Evolutionary conservation across 371 early-diverging fungal species (phyloP).

Genomic region (Lichtheimia ornata): DNA sequence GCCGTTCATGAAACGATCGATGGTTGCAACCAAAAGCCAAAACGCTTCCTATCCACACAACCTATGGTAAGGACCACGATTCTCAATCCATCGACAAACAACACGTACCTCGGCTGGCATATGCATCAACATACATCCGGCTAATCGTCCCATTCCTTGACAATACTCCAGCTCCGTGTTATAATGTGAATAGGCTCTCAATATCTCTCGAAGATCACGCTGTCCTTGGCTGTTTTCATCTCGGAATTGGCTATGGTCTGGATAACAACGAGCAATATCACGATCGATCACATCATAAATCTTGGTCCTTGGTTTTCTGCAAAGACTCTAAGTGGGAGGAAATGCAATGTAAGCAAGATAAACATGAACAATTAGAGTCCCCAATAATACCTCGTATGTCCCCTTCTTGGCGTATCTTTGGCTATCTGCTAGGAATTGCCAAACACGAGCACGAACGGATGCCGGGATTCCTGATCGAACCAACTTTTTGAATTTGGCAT

Average conservation of each 20-base stretch:
- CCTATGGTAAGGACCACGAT: neutral
- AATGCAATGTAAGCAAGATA: neutral
- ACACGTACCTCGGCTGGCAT: conserved; percentile 68
- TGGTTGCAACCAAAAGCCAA: conserved; percentile 83
- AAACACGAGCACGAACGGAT: conserved; percentile 71
- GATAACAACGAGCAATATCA: conserved; percentile 85
- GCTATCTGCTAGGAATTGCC: conserved; percentile 69
- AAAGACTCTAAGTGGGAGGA: conserved; percentile 7
- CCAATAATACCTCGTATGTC: conserved; percentile 40
- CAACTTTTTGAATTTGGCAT: conserved; percentile 65
- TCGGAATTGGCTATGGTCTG: conserved; percentile 77
- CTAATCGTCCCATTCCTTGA: conserved; percentile 95
- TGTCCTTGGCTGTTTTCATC: conserved; percentile 72
- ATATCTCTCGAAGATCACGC: conserved; percentile 66
- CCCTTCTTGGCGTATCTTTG: conserved; percentile 49
- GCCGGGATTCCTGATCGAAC: conserved; percentile 76
- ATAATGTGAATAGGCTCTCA: conserved; percentile 89
- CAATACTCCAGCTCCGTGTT: conserved; percentile 92
- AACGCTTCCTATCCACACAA: conserved; percentile 70
- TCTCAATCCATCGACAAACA: neutral
- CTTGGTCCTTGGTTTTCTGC: conserved; percentile 18
- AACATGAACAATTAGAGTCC: no score
- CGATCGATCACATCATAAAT: conserved; percentile 82
- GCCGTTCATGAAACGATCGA: conserved; percentile 75
- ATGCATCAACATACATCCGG: conserved; percentile 89